These are phyloP conservation scores for Coffea humblotiana DNA, from an alignment of 305 asterid genomes.

Conservation along the genomic window DNA sequence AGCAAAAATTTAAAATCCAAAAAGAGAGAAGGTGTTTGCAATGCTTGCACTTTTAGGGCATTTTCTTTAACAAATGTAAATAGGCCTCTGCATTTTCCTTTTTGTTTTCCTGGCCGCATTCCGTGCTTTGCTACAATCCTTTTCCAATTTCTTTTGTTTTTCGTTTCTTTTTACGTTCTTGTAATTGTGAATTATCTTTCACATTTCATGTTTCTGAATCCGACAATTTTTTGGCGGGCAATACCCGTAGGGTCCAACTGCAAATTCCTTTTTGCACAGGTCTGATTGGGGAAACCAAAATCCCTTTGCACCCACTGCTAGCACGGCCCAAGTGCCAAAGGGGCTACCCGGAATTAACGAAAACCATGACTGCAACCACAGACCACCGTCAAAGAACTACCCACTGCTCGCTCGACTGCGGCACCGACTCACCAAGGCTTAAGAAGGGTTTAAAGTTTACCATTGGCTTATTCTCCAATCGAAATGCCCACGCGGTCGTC, in stretches of 20 bases:
- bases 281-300: not conserved
- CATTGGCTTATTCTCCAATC: not conserved
- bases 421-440: constrained; percentile 18
- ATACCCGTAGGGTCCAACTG: not conserved
- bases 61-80: too few relatives aligned
- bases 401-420: not conserved
- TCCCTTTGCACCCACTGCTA: not conserved
- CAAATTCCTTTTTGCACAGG: not conserved
- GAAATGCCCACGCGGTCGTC: not conserved
- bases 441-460: constrained; percentile 34
- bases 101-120: too few relatives aligned
- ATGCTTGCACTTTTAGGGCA: too few relatives aligned
- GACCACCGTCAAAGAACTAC: too few relatives aligned
- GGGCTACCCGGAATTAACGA: not conserved
- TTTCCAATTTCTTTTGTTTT: too few relatives aligned
- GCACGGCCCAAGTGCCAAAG: not conserved
- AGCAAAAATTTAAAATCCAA: too few relatives aligned
- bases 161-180: too few relatives aligned
- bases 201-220: not conserved
- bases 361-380: not conserved
- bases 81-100: too few relatives aligned
- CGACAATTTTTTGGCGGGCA: not conserved
- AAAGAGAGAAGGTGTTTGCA: too few relatives aligned
- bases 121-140: too few relatives aligned
- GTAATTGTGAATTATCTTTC: not conserved